Base-by-base conservation (phyloP, 129 eudicot genomes). In the Smallanthus sonchifolius region DNA sequence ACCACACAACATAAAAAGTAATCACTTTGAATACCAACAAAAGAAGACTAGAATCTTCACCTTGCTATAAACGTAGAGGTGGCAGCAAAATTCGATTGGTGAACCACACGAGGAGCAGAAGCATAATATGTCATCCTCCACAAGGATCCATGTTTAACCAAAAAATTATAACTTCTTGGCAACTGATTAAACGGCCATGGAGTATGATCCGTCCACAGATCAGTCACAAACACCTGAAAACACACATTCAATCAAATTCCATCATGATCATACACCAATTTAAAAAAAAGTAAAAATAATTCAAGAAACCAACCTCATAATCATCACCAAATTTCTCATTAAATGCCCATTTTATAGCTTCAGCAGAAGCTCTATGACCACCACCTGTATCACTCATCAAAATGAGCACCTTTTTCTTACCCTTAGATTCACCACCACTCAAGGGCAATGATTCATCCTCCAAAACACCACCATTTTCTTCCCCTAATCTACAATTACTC, bases 341-440 rank as follows among this genome's bases (percentile, higher is more conserved):
- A 74, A 94, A 94, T 37, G 99, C 94, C 70, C 93, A 84, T 77
- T 82, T 94, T 66, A 94, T 91, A 16, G 99, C 99, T 75, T 94
- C 99, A 32, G 99, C 97, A 10, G 99, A 94, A 70, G 99, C 99
- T 70, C 97, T 61, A 56, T 94, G 99, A 43, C 99, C 99, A 15
- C 99, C 99, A 67, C 99, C 99, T 13, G 99, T 94, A 66, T 94
- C 99, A 70, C 99, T 94, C 99, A 94, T 94, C 91, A 94, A 85
- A 70, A 94, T 94, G 7, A 94, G 77, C 73, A 94, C 99, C 32
- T 87, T 91, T 61, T 94, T 94, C 68, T 87, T 84, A 40, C 65
- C 76, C 40, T 83, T 85, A 5, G 81, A 32, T 70, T 55, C 86
- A 68, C 75, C 79, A 45, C 83, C 96, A 86, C 80, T 80, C 37